phyloP scores from a whole-genome alignment of 2,329 filamentous ascomycete species.

The Cercospora sp. region DNA sequence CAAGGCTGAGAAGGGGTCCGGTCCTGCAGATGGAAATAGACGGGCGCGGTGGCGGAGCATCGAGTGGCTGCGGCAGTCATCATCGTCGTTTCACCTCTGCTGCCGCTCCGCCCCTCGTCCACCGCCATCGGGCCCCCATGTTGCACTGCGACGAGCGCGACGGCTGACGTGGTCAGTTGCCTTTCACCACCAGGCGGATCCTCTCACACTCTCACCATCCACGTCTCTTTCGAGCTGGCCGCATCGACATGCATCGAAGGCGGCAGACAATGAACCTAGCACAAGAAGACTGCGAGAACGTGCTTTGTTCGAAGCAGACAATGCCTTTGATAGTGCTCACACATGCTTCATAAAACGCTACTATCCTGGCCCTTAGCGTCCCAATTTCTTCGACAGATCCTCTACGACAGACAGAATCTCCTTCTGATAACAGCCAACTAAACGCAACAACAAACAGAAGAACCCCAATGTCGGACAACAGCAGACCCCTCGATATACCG shows the following conservation, averaged over 20 bases:
- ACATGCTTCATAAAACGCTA: neutral
- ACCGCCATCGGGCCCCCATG: neutral
- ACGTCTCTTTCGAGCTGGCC: neutral
- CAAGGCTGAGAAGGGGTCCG: neutral
- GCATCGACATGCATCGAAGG: neutral
- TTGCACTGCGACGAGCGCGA: neutral
- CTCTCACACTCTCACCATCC: neutral
- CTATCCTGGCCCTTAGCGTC: neutral
- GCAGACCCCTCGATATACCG: constrained; percentile 4
- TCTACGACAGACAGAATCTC: neutral
- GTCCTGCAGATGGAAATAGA: neutral
- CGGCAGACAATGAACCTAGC: neutral
- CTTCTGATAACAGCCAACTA: neutral
- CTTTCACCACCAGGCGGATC: neutral
- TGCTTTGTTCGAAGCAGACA: neutral
- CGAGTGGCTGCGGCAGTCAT: neutral
- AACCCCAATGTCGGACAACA: constrained; percentile 7
- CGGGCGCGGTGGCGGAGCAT: neutral
- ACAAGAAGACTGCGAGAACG: neutral
- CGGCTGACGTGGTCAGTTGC: neutral
- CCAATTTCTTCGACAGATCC: neutral
- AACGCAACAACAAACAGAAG: constrained; percentile 2
- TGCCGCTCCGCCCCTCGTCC: neutral
- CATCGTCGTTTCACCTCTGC: neutral
- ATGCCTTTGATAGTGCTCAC: neutral